Evolutionary conservation across 352 stramenopile species (phyloP), one percentile per base, ranked within the genome.

Genomic region (Globisporangium camurandrum): DNA sequence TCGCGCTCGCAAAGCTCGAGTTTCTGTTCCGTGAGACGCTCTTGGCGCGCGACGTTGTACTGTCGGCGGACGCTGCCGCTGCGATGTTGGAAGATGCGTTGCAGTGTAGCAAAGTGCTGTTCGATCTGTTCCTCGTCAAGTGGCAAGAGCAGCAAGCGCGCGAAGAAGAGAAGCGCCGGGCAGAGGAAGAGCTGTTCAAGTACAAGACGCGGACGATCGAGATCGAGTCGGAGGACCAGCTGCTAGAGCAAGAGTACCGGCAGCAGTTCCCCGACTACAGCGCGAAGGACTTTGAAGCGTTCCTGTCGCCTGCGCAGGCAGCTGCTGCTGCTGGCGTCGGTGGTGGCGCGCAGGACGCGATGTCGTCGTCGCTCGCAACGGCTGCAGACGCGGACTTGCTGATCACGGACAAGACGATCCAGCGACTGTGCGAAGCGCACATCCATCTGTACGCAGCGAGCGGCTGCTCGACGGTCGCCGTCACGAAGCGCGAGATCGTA

Each of bases 221-320:
- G 19, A 71, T 95, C 28, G 72, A 89, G 54, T 86, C 81, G 0
- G 81, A 95, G 34, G 84, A 95, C 41, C 66, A 92, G 24, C 49
- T 95, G 2, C 51, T 90, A 11, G 88, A 98, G 54, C 62, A 87
- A 30, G 82, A 95, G 37, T 97, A 91, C 52, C 67, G 79, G 5
- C 67, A 96, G 19, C 86, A 98, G 56, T 98, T 98, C 62, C 94
- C 94, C 14, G 84, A 98, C 66, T 97, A 97, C 60, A 78, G 62
- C 28, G 56, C 45, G 4, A 64, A 62, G 41, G 79, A 93, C 48
- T 88, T 93, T 42, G 60, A 84, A 45, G 69, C 64, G 12, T 88
- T 88, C 49, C 65, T 91, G 17, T 67, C 64, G 4, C 59, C 66
- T 0, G 67, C 76, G 3, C 64, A 83, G 48, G 46, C 57, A 4